These are phyloP conservation scores for Penicillium sp. DNA, from an alignment of 2,329 filamentous ascomycete genomes.

Conservation along the genomic window DNA sequence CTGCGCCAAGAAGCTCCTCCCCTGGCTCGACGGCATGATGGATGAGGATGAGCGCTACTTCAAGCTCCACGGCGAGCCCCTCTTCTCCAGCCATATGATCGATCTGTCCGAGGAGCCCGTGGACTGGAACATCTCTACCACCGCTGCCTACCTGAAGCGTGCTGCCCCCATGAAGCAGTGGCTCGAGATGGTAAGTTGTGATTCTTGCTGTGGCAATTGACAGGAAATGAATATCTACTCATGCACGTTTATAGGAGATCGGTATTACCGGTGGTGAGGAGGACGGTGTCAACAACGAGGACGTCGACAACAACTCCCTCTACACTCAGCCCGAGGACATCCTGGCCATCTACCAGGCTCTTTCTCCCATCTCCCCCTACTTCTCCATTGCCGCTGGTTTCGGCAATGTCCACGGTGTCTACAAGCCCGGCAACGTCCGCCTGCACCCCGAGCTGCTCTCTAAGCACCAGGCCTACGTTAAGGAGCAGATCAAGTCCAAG, in stretches of 20 bases:
- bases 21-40: slow-evolving; percentile 95
- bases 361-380: slow-evolving; percentile 85
- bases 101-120: slow-evolving; percentile 92
- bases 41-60: slow-evolving; percentile 94
- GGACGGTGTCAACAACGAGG: slow-evolving; percentile 98
- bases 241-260: slow-evolving; percentile 61
- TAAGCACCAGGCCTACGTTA: slow-evolving; percentile 94
- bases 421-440: slow-evolving; percentile 97
- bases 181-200: slow-evolving; percentile 83
- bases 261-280: slow-evolving; percentile 97
- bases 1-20: slow-evolving; percentile 98
- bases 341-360: slow-evolving; percentile 83
- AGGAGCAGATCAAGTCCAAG: slow-evolving; percentile 72
- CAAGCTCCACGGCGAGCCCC: slow-evolving; percentile 87
- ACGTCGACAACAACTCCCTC: slow-evolving; percentile 92
- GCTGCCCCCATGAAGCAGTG: slow-evolving; percentile 97
- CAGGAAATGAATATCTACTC: not conserved
- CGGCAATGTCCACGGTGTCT: slow-evolving; percentile 98
- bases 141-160: slow-evolving; percentile 89
- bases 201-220: not conserved
- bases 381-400: slow-evolving; percentile 98
- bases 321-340: slow-evolving; percentile 99
- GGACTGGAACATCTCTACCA: slow-evolving; percentile 88
- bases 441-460: slow-evolving; percentile 92
- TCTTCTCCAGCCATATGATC: slow-evolving; percentile 98